phyloP scores from a whole-genome alignment of 2,329 filamentous ascomycete species.

The Verticillium nonalfalfae region DNA sequence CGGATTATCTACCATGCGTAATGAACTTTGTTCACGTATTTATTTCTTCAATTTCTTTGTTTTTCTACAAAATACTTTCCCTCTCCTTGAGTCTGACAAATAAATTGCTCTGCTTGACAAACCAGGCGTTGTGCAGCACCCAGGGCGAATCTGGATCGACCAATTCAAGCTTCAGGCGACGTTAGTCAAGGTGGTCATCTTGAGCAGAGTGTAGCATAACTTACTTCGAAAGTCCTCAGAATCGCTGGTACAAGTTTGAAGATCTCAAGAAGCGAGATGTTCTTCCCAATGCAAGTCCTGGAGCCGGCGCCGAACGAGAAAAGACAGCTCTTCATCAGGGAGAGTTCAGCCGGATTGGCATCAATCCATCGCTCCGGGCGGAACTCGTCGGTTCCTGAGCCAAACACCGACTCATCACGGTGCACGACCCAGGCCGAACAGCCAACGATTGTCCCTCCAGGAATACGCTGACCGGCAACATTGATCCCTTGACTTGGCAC shows the following conservation, averaged over 20 bases:
- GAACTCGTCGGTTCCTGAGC: not conserved
- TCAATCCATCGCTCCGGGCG: conserved; percentile 2
- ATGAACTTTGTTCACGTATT: no score
- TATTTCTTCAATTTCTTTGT: not conserved
- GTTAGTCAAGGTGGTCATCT: not conserved
- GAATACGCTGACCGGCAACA: not conserved
- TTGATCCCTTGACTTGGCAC: not conserved
- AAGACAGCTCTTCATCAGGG: not conserved
- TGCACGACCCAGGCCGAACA: conserved; percentile 3
- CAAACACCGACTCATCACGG: not conserved
- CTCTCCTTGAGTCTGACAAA: conserved; percentile 1
- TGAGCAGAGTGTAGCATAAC: not conserved
- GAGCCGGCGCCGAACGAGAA: conserved; percentile 2
- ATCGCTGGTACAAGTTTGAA: conserved; percentile 1
- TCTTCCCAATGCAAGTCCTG: conserved; percentile 3
- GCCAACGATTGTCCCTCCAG: conserved; percentile 1
- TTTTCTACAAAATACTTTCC: not conserved
- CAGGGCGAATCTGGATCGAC: not conserved
- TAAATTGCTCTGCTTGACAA: conserved; percentile 1
- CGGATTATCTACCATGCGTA: no score
- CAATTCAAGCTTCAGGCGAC: not conserved
- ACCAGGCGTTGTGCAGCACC: not conserved
- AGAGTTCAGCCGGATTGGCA: not conserved
- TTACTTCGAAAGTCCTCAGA: not conserved
- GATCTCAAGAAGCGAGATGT: conserved; percentile 2